A percentile compares a stretch with the other conserved stretches of the same genome.
Conservation (phyloP, 2,329 filamentous ascomycete genomes). For the Calonectria hongkongensis region DNA sequence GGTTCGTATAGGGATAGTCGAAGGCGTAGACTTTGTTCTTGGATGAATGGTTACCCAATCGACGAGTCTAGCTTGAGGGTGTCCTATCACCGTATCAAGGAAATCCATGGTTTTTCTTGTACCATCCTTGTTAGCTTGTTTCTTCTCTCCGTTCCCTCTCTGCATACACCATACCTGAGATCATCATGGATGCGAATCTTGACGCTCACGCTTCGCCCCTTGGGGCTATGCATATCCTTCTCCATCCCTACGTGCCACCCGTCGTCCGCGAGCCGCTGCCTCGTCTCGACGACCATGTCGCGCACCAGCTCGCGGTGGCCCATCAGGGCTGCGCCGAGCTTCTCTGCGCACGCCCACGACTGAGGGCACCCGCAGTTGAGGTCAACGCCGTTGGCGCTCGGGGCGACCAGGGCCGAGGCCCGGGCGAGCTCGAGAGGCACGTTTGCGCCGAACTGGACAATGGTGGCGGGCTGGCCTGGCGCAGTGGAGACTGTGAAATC, state of each 20-base stretch:
- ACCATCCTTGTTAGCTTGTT: conserved; percentile 1
- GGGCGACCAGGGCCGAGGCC: conserved; percentile 77
- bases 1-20: conserved; percentile 76
- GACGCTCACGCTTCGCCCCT: conserved; percentile 77
- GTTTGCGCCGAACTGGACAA: conserved; percentile 81
- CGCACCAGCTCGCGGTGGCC: conserved; percentile 78
- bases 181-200: conserved; percentile 83
- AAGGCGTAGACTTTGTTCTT: conserved; percentile 76
- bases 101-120: conserved; percentile 75
- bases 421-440: conserved; percentile 76
- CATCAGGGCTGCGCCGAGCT: conserved; percentile 82
- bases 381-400: conserved; percentile 79
- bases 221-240: conserved; percentile 64
- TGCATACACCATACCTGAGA: conserved; percentile 64
- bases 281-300: conserved; percentile 77
- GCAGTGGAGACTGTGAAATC: conserved; percentile 78
- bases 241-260: conserved; percentile 71
- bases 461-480: conserved; percentile 73
- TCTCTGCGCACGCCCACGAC: conserved; percentile 82
- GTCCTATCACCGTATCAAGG: conserved; percentile 76
- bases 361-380: conserved; percentile 85
- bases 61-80: conserved; percentile 70
- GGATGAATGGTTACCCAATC: conserved; percentile 84
- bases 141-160: not conserved
- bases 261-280: conserved; percentile 68